Evolutionary conservation across 176 grass and related monocot genomes (phyloP).

Genomic region (Hyparrhenia diplandra): DNA sequence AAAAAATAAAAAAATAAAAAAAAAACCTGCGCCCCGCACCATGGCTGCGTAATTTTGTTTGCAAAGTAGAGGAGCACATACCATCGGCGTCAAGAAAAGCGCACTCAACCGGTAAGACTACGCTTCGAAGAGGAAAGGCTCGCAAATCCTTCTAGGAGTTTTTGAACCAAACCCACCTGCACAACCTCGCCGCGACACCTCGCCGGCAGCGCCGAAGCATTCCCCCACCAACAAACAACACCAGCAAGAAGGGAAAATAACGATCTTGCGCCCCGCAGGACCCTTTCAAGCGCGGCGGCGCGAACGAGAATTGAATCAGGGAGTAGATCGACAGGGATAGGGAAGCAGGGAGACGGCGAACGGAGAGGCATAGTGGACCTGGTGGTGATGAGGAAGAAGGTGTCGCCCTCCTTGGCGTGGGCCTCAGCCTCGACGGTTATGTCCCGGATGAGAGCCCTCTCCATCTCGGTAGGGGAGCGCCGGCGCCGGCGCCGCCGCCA

Average conservation of each 20-base stretch:
- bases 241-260: neutral
- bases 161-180: neutral
- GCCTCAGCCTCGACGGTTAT: constrained; percentile 75
- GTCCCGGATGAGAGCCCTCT: constrained; percentile 76
- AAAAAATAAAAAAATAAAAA: too few species aligned
- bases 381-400: constrained; percentile 85
- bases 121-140: neutral
- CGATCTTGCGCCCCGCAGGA: neutral
- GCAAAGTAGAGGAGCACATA: neutral
- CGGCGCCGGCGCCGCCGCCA: neutral
- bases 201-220: neutral
- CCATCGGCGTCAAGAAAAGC: neutral
- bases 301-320: constrained; percentile 1
- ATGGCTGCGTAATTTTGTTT: neutral
- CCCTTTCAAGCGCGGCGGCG: neutral
- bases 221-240: neutral
- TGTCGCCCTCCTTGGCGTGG: constrained; percentile 89
- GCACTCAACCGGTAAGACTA: neutral
- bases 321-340: neutral
- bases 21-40: too few species aligned
- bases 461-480: constrained; percentile 61
- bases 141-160: too few species aligned
- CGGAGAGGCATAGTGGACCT: constrained; percentile 33
- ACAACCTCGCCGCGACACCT: neutral
- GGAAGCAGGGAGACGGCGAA: neutral